These are phyloP conservation scores for Stemphylium beticola DNA, from an alignment of 2,329 filamentous ascomycete species.

Conservation along the genomic window DNA sequence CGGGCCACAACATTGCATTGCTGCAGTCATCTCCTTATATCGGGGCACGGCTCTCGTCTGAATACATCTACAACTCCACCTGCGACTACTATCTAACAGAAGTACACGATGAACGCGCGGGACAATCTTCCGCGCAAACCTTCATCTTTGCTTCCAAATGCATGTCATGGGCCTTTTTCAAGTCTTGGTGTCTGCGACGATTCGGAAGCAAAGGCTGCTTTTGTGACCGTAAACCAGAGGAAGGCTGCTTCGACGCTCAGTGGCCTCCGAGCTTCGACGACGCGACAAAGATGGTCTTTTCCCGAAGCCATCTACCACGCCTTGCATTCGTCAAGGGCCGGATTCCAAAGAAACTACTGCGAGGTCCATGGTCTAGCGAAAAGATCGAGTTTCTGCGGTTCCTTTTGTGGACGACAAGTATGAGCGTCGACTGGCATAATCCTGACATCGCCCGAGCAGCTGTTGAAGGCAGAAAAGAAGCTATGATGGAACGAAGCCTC, in stretches of 20 bases:
- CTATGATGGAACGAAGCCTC: slow-evolving; percentile 35
- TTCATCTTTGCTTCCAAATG: slow-evolving; percentile 36
- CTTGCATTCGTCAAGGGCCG: slow-evolving; percentile 39
- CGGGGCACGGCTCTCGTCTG: slow-evolving; percentile 37
- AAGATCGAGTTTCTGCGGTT: slow-evolving; percentile 42
- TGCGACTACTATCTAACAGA: slow-evolving; percentile 35
- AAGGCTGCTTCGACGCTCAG: slow-evolving; percentile 37
- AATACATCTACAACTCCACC: slow-evolving; percentile 29
- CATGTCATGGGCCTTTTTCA: slow-evolving; percentile 46
- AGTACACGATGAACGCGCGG: slow-evolving; percentile 12
- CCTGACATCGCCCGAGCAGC: slow-evolving; percentile 12
- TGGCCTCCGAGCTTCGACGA: slow-evolving; percentile 42
- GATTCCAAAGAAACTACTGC: slow-evolving; percentile 37
- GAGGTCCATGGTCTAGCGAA: slow-evolving; percentile 33
- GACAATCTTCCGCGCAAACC: slow-evolving; percentile 30
- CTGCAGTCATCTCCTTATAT: slow-evolving; percentile 50
- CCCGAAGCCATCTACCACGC: slow-evolving; percentile 33
- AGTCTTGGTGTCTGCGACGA: slow-evolving; percentile 24
- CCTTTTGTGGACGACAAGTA: slow-evolving; percentile 38
- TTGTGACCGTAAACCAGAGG: slow-evolving; percentile 21
- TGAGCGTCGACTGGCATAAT: slow-evolving; percentile 42
- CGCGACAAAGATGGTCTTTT: slow-evolving; percentile 37
- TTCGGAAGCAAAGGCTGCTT: slow-evolving; percentile 35
- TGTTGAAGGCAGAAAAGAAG: slow-evolving; percentile 29
- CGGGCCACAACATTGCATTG: slow-evolving; percentile 52